Base-by-base conservation (phyloP, 208 protist species). In the Porcisia hertigi region DNA sequence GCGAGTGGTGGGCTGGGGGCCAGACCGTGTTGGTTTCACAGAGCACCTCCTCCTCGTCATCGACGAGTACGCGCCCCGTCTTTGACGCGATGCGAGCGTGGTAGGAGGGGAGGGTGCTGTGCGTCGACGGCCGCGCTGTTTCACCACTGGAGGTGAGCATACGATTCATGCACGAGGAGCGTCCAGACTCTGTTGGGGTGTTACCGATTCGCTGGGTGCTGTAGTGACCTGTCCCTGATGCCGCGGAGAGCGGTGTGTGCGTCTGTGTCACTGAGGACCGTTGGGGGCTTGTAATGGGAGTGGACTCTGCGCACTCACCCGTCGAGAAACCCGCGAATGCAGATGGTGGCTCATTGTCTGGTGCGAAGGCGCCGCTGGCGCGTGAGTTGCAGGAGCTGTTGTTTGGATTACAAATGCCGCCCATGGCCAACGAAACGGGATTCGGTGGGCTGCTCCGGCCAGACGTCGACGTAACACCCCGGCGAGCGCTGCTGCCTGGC, bases 41-140 rank as follows among this genome's bases (percentile, higher is more conserved):
- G 1, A 84, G 58, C 49, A 84, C 55, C 47, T 84, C 80, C 30
- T 84, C 80, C 12, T 83, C 79, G 45, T 80, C 80, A 34, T 80
- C 71, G 11, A 84, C 75, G 20, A 84, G 59, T 18, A 84, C 80
- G 3, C 80, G 80, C 23, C 80, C 80, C 8, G 80, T 84, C 71
- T 81, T 75, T 34, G 69, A 73, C 14, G 75, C 69, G 30, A 84
- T 65, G 53, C 64, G 80, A 12, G 80, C 59, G 71, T 76, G 72
- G 66, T 63, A 64, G 52, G 64, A 12, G 20, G 67, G 8, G 43
- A 30, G 12, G 16, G 54, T 36, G 75, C 66, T 71, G 7, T 58
- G 36, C 43, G 52, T 53, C 9, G 62, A 62, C 43, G 54, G 5
- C 18, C 53, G 11, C 16, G 60, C 60, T 11, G 7, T 43, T 55